phyloP scores from a whole-genome alignment of 225 moss, liverwort and hornwort genomes.

The Marchantia paleacea region DNA sequence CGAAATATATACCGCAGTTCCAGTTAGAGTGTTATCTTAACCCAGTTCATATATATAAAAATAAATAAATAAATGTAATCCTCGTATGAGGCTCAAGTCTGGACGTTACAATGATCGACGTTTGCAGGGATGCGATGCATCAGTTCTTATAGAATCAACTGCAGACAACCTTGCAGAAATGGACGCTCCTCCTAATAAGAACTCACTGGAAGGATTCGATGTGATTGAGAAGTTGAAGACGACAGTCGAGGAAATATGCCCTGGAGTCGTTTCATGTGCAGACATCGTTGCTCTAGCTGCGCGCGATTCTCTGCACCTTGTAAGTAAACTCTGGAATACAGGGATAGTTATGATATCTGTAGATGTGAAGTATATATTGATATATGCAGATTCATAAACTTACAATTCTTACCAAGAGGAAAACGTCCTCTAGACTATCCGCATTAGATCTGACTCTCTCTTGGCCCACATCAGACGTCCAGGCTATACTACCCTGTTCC shows the following conservation, averaged over 20 bases:
- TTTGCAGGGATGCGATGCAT: conserved; percentile 46
- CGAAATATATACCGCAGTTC: background rate
- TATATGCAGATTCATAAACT: too few relatives aligned
- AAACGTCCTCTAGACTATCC: too few relatives aligned
- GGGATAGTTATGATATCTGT: background rate
- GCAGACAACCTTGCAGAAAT: conserved; percentile 25
- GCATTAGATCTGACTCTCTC: background rate
- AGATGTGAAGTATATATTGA: background rate
- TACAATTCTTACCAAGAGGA: too few relatives aligned
- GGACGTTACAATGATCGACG: too few relatives aligned
- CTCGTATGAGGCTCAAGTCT: too few relatives aligned
- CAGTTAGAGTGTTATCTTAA: background rate
- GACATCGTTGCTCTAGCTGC: conserved; percentile 42
- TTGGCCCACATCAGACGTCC: conserved; percentile 11
- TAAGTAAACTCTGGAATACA: background rate
- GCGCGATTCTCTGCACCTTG: background rate
- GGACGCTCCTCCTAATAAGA: background rate
- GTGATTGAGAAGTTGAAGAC: conserved; percentile 38
- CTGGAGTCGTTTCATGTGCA: conserved; percentile 42
- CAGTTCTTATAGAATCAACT: conserved; percentile 31
- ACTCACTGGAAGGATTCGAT: background rate
- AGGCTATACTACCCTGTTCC: conserved; percentile 37
- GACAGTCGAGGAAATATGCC: conserved; percentile 43
- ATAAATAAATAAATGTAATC: background rate
- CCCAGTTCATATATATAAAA: background rate